Base-by-base conservation (phyloP, 2,329 filamentous ascomycete genomes). In the Catunica adiposa region DNA sequence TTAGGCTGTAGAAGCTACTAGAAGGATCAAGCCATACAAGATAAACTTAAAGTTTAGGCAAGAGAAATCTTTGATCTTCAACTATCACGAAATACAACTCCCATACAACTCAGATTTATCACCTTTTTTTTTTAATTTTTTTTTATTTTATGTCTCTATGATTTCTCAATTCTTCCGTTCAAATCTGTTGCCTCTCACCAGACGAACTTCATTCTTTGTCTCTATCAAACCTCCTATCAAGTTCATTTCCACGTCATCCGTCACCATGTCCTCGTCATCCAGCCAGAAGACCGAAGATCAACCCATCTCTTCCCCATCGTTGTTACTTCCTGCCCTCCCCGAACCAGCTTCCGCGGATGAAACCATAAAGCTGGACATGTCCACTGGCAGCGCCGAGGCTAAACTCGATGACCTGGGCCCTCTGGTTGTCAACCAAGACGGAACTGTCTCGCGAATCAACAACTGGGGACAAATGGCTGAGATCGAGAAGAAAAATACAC, bases 401-500 rank as follows among this genome's bases (percentile, higher is more conserved):
- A 77, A 74, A 52, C 74, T 89, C 7, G 82, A 86, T 63, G 74
- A 79, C 59, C 70, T 89, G 23, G 84, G 85, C 0, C 85, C 85
- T 1, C 72, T 89, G 62, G 83, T 89, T 1, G 80, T 89, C 55
- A 84, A 87, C 65, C 70, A 73, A 59, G 82, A 89, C 66, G 85
- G 85, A 20, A 81, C 81, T 7, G 66, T 88, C 61, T 80, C 80
- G 56, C 75, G 84, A 34, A 84, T 89, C 62, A 69, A 74, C 37
- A 89, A 89, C 66, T 89, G 84, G 84, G 72, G 70, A 7, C 70
- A 80, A 60, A 87, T 89, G 84, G 76, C 77, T 1, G 78, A 79
- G 25, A 73, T 79, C 5, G 84, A 89, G 71, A 74, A 72, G 65
- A 68, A 77, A 64, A 84, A 80, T 63, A 86, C 84, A 38, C 61